A percentile compares a stretch with the other conserved stretches of the same genome.
These are phyloP conservation scores for Rhodosporidiobolus odoratus DNA, from an alignment of 768 basidiomycete species.

Conservation along the genomic window DNA sequence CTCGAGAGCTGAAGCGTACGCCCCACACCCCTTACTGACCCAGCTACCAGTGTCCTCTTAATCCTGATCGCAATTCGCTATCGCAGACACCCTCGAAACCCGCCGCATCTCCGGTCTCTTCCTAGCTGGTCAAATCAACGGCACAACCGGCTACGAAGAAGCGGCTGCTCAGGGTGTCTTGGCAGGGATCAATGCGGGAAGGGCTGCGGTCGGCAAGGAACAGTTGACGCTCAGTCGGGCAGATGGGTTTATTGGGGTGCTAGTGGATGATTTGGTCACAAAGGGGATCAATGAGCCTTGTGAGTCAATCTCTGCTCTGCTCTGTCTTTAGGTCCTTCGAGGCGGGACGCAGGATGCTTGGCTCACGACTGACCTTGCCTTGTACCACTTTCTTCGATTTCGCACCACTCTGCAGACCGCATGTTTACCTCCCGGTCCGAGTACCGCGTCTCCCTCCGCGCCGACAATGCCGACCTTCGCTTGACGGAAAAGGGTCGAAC, in stretches of 20 bases:
- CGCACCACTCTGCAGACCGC: no score
- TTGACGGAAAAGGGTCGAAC: slow-evolving; percentile 66
- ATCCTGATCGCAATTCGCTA: background rate
- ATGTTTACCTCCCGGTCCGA: slow-evolving; percentile 92
- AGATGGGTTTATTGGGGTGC: slow-evolving; percentile 79
- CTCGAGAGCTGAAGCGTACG: slow-evolving; percentile 69
- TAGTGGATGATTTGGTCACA: slow-evolving; percentile 83
- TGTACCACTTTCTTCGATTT: no score
- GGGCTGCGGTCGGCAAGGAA: slow-evolving; percentile 55
- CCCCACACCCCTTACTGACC: slow-evolving; percentile 16
- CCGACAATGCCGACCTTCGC: slow-evolving; percentile 81
- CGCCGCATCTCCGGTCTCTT: slow-evolving; percentile 78
- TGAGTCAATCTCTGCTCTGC: slow-evolving; percentile 47
- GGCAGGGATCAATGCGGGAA: slow-evolving; percentile 81
- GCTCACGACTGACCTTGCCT: background rate
- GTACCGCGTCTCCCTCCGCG: slow-evolving; percentile 78
- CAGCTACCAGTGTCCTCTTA: background rate
- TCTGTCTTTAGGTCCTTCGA: background rate
- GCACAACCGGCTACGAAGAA: slow-evolving; percentile 92
- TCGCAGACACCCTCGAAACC: slow-evolving; percentile 71
- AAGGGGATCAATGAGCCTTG: slow-evolving; percentile 90
- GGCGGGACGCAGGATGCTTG: background rate
- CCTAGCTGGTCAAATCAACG: slow-evolving; percentile 86
- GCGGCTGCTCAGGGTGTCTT: slow-evolving; percentile 85
- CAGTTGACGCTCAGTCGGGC: slow-evolving; percentile 70